Conservation (phyloP, 1,284 basidiomycete species). For the Anthracocystis panici-leucophaei region DNA sequence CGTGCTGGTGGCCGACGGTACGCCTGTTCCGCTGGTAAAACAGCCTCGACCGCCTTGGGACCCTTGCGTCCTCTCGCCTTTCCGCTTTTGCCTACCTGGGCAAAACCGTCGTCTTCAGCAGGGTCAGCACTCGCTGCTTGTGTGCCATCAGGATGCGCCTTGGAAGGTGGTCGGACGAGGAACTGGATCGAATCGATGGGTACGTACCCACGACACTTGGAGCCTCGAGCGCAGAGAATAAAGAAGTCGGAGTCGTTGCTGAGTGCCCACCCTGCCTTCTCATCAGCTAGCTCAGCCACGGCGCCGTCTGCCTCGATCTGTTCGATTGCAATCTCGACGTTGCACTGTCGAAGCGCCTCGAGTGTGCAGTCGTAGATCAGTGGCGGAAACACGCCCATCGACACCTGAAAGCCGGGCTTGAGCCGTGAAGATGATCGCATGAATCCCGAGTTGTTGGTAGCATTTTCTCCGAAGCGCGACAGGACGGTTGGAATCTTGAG, state of each 20-base stretch:
- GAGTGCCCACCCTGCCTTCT: slow-evolving; percentile 52
- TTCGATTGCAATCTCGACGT: slow-evolving; percentile 48
- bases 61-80: slow-evolving; percentile 25
- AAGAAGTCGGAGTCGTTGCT: slow-evolving; percentile 64
- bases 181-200: slow-evolving; percentile 56
- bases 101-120: slow-evolving; percentile 57
- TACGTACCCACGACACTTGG: slow-evolving; percentile 52
- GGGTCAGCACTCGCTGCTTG: slow-evolving; percentile 2
- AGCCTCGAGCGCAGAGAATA: slow-evolving; percentile 55
- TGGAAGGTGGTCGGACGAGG: slow-evolving; percentile 28
- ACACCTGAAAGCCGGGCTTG: slow-evolving; percentile 44
- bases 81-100: slow-evolving; percentile 40
- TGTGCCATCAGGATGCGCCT: not conserved
- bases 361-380: slow-evolving; percentile 48
- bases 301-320: slow-evolving; percentile 58
- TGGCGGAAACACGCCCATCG: slow-evolving; percentile 49
- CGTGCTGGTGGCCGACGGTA: slow-evolving; percentile 16
- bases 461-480: slow-evolving; percentile 24
- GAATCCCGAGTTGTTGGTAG: slow-evolving; percentile 44
- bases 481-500: slow-evolving; percentile 53
- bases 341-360: slow-evolving; percentile 34
- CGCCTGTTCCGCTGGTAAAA: not conserved
- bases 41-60: not conserved
- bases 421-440: slow-evolving; percentile 50
- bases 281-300: slow-evolving; percentile 56